phyloP scores from a whole-genome alignment of 495 filamentous ascomycete genomes.

The Pseudevernia furfuracea region DNA sequence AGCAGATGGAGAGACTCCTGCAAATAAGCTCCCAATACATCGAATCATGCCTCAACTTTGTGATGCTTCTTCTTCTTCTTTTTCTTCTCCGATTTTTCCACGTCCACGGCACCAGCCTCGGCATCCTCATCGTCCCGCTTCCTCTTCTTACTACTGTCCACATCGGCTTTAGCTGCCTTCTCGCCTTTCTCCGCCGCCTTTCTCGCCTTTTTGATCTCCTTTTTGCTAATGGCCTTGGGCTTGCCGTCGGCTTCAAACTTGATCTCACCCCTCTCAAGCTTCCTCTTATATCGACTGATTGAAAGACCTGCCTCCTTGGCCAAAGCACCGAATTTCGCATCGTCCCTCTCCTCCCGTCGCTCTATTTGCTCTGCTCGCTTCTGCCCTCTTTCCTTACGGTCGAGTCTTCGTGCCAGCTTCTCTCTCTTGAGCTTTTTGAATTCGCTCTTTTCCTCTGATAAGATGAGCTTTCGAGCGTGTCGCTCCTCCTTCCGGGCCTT shows the following conservation, averaged over 20 bases:
- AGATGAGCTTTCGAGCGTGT: slow-evolving; percentile 27
- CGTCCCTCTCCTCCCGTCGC: slow-evolving; percentile 41
- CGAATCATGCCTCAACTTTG: slow-evolving; percentile 3
- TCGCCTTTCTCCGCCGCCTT: slow-evolving; percentile 52
- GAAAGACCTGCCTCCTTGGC: slow-evolving; percentile 57
- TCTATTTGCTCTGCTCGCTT: slow-evolving; percentile 41
- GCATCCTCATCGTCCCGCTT: slow-evolving; percentile 45
- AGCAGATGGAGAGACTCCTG: not conserved
- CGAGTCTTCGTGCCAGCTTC: slow-evolving; percentile 31
- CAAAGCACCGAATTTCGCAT: slow-evolving; percentile 45
- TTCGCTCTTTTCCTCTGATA: slow-evolving; percentile 40
- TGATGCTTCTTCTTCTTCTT: slow-evolving; percentile 48
- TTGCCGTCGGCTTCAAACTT: slow-evolving; percentile 50
- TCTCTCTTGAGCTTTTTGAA: slow-evolving; percentile 41
- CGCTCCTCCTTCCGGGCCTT: slow-evolving; percentile 31
- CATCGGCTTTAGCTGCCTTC: slow-evolving; percentile 29
- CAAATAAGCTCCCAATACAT: not conserved
- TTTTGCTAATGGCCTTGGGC: slow-evolving; percentile 59
- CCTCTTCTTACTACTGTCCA: slow-evolving; percentile 43
- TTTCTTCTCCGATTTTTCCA: slow-evolving; percentile 46
- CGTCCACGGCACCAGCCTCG: slow-evolving; percentile 32
- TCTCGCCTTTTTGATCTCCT: slow-evolving; percentile 68
- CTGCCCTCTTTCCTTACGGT: slow-evolving; percentile 36
- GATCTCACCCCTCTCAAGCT: slow-evolving; percentile 62
- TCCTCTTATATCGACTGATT: slow-evolving; percentile 63